Percentiles rank a stretch among this genome's conserved stretches.
Conservation (phyloP, 768 basidiomycete genomes). For the Tephrocybe sp. region DNA sequence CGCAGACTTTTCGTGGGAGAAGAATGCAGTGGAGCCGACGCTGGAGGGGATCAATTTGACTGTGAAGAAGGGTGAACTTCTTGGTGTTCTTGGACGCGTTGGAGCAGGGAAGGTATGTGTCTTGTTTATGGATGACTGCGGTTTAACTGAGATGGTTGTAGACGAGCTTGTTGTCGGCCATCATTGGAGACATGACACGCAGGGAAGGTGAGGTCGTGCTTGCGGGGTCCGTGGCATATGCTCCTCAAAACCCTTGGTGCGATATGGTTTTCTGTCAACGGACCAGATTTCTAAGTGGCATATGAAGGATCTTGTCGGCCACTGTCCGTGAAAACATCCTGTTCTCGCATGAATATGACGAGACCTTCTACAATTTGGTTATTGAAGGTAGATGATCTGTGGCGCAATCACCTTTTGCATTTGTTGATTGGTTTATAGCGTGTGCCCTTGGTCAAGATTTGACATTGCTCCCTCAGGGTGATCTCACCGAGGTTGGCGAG, state of each 20-base stretch:
- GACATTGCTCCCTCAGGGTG: constrained; percentile 75
- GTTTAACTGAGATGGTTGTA: constrained; percentile 21
- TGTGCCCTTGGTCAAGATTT: constrained; percentile 87
- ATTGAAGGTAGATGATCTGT: constrained; percentile 57
- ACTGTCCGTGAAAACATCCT: constrained; percentile 89
- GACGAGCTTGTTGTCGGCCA: constrained; percentile 76
- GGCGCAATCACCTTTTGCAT: not conserved
- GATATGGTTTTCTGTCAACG: constrained; percentile 11
- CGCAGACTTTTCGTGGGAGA: constrained; percentile 84
- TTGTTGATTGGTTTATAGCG: constrained; percentile 38
- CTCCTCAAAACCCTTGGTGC: constrained; percentile 85
- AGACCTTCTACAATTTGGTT: constrained; percentile 78
- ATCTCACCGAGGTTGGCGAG: constrained; percentile 84
- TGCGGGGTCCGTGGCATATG: constrained; percentile 76
- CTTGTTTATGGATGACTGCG: not conserved
- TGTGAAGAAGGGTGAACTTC: constrained; percentile 80
- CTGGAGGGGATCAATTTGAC: constrained; percentile 77
- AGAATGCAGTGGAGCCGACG: constrained; percentile 52
- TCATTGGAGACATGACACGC: constrained; percentile 86
- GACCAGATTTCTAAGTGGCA: too few relatives aligned
- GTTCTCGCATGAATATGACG: constrained; percentile 89
- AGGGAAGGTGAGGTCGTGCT: constrained; percentile 71
- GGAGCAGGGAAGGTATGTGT: constrained; percentile 79
- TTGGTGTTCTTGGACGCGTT: constrained; percentile 86
- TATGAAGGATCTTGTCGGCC: constrained; percentile 74